Conservation (phyloP, 176 grass and related monocot species). For the Carex myosuroides region DNA sequence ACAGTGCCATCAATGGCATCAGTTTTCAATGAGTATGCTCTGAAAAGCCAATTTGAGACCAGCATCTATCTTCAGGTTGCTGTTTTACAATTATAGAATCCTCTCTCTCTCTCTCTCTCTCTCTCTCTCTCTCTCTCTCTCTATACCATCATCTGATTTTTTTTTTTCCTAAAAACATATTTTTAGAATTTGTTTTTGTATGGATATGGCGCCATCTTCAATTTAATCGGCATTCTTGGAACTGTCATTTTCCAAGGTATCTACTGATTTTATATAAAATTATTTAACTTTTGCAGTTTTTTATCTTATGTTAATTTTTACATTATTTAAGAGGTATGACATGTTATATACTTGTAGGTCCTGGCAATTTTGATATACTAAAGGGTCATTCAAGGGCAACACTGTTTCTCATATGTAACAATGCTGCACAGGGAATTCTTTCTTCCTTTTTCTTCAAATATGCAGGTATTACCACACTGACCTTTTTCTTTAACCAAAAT, state of each 20-base stretch:
- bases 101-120: neutral
- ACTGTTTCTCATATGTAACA: slow-evolving; percentile 93
- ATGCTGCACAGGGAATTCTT: slow-evolving; percentile 98
- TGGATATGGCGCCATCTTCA: slow-evolving; percentile 99
- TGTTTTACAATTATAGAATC: slow-evolving; percentile 7
- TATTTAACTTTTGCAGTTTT: neutral
- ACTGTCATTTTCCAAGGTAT: slow-evolving; percentile 85
- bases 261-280: neutral
- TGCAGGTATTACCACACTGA: slow-evolving; percentile 50
- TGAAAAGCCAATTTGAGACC: slow-evolving; percentile 98
- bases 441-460: slow-evolving; percentile 99
- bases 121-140: neutral
- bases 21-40: slow-evolving; percentile 95
- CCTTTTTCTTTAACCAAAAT: neutral
- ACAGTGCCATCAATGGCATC: slow-evolving; percentile 94
- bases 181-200: slow-evolving; percentile 97
- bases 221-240: slow-evolving; percentile 85
- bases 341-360: slow-evolving; percentile 47
- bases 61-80: slow-evolving; percentile 95
- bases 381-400: slow-evolving; percentile 92
- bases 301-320: slow-evolving; percentile 13
- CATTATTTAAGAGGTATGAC: slow-evolving; percentile 16
- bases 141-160: slow-evolving; percentile 6
- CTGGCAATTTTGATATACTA: slow-evolving; percentile 89
- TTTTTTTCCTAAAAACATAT: slow-evolving; percentile 7